Evolutionary conservation across 2,329 filamentous ascomycete genomes (phyloP).

Genomic region (Chaetomium olivaceum): DNA sequence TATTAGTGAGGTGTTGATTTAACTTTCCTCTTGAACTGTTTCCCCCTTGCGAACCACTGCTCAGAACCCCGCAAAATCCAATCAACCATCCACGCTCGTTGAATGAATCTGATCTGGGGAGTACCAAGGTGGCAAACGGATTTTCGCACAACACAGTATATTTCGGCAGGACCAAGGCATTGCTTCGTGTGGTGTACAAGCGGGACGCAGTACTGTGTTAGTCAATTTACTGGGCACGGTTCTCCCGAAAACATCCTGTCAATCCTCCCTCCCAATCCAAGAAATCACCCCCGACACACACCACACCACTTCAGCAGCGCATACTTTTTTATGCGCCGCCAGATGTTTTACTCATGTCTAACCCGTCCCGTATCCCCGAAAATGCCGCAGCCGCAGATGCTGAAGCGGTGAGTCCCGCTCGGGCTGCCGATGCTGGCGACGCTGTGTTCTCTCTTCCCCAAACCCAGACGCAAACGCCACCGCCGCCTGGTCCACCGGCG

Average conservation of each 20-base stretch:
- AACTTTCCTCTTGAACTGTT: not conserved
- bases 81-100: conserved; percentile 11
- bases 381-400: conserved; percentile 53
- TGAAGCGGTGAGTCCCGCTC: conserved; percentile 44
- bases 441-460: conserved; percentile 10
- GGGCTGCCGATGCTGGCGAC: conserved; percentile 22
- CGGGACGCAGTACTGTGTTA: conserved; percentile 2
- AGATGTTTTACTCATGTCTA: conserved; percentile 63
- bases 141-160: conserved; percentile 7
- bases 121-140: not conserved
- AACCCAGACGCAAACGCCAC: conserved; percentile 14
- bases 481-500: conserved; percentile 7
- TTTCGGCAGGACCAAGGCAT: not conserved
- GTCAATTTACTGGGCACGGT: conserved; percentile 10
- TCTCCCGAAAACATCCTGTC: conserved; percentile 5
- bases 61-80: not conserved
- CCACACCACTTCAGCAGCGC: conserved; percentile 16
- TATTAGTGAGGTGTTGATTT: too few species aligned
- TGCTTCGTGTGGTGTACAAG: not conserved
- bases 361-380: conserved; percentile 51
- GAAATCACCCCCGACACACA: conserved; percentile 1
- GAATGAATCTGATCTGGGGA: not conserved
- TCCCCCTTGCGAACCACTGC: not conserved
- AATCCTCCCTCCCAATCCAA: not conserved
- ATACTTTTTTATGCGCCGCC: conserved; percentile 36